Conservation (phyloP, 2,329 filamentous ascomycete species). For the Sclerotinia sclerotiorum region DNA sequence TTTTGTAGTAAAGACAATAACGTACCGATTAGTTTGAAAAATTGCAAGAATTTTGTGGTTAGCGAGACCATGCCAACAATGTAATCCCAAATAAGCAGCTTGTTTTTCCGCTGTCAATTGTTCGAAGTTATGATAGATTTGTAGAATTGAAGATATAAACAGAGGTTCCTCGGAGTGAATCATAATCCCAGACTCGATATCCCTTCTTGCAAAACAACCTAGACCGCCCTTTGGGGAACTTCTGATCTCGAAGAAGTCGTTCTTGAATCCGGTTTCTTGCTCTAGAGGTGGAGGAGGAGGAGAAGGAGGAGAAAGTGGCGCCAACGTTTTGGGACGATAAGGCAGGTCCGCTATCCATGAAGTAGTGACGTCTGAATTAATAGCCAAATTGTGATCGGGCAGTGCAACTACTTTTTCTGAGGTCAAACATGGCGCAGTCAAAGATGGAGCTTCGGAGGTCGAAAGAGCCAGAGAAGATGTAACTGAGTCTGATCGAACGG, state of each 20-base stretch:
- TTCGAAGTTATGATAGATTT: slow-evolving; percentile 30
- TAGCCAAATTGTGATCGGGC: background rate
- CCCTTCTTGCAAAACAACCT: slow-evolving; percentile 37
- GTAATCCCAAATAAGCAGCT: slow-evolving; percentile 30
- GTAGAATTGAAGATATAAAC: slow-evolving; percentile 27
- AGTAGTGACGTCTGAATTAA: background rate
- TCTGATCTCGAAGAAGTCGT: slow-evolving; percentile 36
- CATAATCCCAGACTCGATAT: slow-evolving; percentile 33
- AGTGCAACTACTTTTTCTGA: background rate
- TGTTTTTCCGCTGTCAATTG: slow-evolving; percentile 29
- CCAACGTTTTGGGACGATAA: background rate
- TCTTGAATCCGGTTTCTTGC: slow-evolving; percentile 27
- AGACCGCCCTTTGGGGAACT: slow-evolving; percentile 36
- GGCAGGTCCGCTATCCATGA: background rate
- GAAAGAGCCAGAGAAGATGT: background rate
- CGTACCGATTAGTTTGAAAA: slow-evolving; percentile 39
- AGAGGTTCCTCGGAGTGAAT: slow-evolving; percentile 37
- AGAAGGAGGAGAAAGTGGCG: background rate
- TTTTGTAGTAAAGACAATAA: background rate
- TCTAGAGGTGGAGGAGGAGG: slow-evolving; percentile 9
- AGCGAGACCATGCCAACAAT: slow-evolving; percentile 27
- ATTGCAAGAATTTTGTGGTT: slow-evolving; percentile 30
- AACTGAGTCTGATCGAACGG: background rate
- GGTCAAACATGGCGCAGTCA: background rate
- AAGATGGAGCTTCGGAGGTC: background rate